A percentile compares a stretch with the other conserved stretches of the same genome.
Evolutionary conservation across 2,329 filamentous ascomycete genomes (phyloP).

Genomic region (Lasiodiplodia citricola): DNA sequence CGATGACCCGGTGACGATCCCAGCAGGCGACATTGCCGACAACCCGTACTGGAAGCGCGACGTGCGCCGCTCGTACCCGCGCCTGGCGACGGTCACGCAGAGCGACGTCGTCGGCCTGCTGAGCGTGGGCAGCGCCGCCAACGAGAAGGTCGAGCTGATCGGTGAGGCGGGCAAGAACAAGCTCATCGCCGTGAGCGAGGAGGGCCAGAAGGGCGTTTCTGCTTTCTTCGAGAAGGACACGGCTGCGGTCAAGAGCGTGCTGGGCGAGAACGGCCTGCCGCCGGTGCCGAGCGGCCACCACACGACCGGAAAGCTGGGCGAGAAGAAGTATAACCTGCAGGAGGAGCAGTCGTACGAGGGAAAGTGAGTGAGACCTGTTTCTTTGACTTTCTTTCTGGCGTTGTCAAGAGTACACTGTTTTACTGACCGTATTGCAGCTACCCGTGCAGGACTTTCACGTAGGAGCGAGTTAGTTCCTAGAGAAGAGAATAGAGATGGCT

Average conservation of each 20-base stretch:
- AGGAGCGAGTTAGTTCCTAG: not conserved
- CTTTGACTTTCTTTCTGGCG: not conserved
- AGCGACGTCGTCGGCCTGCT: conserved; percentile 84
- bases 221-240: conserved; percentile 73
- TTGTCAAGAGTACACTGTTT: not conserved
- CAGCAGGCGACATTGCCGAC: conserved; percentile 86
- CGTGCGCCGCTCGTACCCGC: conserved; percentile 79
- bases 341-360: conserved; percentile 70
- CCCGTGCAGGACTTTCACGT: conserved; percentile 52
- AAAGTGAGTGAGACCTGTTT: conserved; percentile 40
- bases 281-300: conserved; percentile 80
- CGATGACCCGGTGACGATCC: conserved; percentile 81
- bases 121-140: conserved; percentile 78
- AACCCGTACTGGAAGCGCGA: conserved; percentile 98
- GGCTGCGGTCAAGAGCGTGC: conserved; percentile 59
- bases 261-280: conserved; percentile 80
- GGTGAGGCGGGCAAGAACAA: conserved; percentile 74
- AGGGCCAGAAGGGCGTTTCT: conserved; percentile 73
- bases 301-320: conserved; percentile 57
- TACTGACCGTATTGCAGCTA: conserved; percentile 43
- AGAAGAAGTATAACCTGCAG: conserved; percentile 72
- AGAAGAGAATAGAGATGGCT: conserved; percentile 15
- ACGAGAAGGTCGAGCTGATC: conserved; percentile 79
- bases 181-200: conserved; percentile 76
- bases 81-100: conserved; percentile 79